Conservation (phyloP, 148 eudicot species). For the Rhododendron ferrugineum region DNA sequence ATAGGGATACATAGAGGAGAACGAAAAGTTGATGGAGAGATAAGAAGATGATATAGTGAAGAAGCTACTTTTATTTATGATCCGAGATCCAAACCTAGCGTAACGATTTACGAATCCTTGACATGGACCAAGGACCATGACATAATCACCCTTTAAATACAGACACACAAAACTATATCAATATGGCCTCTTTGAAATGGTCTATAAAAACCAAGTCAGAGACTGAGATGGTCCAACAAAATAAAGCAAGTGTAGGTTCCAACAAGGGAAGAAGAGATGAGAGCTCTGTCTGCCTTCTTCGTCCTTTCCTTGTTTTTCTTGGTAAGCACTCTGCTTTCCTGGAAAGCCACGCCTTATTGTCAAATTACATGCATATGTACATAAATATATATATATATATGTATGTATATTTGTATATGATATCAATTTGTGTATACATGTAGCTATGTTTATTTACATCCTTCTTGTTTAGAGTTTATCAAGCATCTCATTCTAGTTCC, state of each 20-base stretch:
- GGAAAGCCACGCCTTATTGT: not conserved
- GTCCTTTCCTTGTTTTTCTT: constrained; percentile 15
- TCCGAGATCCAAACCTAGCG: not conserved
- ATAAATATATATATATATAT: too few relatives aligned
- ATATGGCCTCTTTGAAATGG: constrained; percentile 2
- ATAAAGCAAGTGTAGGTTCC: not conserved
- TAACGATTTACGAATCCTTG: not conserved
- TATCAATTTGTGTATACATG: not conserved
- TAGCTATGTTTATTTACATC: not conserved
- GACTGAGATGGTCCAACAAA: not conserved
- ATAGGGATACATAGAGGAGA: not conserved
- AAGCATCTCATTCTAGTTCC: not conserved
- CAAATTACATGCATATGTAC: not conserved
- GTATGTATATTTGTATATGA: too few relatives aligned
- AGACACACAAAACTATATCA: not conserved
- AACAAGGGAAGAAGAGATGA: constrained; percentile 11
- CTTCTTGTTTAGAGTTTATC: not conserved
- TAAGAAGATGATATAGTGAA: not conserved
- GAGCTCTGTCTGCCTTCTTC: constrained; percentile 14
- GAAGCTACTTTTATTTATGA: not conserved
- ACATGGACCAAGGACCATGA: not conserved
- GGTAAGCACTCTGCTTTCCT: constrained; percentile 12
- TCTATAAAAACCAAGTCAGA: constrained; percentile 14
- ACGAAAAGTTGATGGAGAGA: not conserved
- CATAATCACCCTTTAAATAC: not conserved